Percentiles rank a stretch among this genome's conserved stretches.
Conservation (phyloP, 2,329 filamentous ascomycete genomes). For the Fonsecaea pedrosoi region DNA sequence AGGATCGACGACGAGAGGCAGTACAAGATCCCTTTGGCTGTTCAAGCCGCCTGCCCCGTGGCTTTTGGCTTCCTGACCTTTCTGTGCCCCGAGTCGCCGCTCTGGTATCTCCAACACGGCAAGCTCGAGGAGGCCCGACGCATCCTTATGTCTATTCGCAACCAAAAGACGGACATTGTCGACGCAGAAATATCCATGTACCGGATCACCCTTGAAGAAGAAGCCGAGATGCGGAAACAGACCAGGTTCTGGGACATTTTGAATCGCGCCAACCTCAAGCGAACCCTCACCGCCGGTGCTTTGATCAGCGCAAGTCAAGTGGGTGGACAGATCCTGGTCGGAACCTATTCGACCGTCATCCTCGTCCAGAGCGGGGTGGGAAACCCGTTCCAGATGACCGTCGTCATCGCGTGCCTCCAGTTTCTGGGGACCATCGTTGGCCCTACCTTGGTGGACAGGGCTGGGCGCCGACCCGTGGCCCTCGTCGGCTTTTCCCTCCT, state of each 20-base stretch:
- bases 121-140: slow-evolving; percentile 58
- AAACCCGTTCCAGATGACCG: slow-evolving; percentile 46
- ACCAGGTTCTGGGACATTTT: slow-evolving; percentile 49
- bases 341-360: slow-evolving; percentile 49
- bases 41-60: slow-evolving; percentile 46
- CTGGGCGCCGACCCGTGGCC: slow-evolving; percentile 47
- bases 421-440: slow-evolving; percentile 48
- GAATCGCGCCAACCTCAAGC: slow-evolving; percentile 44
- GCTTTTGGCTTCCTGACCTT: slow-evolving; percentile 28
- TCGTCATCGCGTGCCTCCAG: slow-evolving; percentile 47
- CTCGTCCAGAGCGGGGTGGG: slow-evolving; percentile 45
- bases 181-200: slow-evolving; percentile 19
- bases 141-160: slow-evolving; percentile 58
- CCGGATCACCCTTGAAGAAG: slow-evolving; percentile 40
- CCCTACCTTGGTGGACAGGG: slow-evolving; percentile 46
- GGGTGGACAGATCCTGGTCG: slow-evolving; percentile 48
- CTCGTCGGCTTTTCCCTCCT: slow-evolving; percentile 47
- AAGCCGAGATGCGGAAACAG: slow-evolving; percentile 39
- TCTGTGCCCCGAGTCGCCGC: slow-evolving; percentile 60
- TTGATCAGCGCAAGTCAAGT: slow-evolving; percentile 49
- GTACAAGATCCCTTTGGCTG: slow-evolving; percentile 48
- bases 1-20: slow-evolving; percentile 40
- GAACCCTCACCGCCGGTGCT: slow-evolving; percentile 47
- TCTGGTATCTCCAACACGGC: slow-evolving; percentile 59
- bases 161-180: slow-evolving; percentile 16